Evolutionary conservation across 768 basidiomycete species (phyloP).

Genomic region (Boletus pseudopeckii): DNA sequence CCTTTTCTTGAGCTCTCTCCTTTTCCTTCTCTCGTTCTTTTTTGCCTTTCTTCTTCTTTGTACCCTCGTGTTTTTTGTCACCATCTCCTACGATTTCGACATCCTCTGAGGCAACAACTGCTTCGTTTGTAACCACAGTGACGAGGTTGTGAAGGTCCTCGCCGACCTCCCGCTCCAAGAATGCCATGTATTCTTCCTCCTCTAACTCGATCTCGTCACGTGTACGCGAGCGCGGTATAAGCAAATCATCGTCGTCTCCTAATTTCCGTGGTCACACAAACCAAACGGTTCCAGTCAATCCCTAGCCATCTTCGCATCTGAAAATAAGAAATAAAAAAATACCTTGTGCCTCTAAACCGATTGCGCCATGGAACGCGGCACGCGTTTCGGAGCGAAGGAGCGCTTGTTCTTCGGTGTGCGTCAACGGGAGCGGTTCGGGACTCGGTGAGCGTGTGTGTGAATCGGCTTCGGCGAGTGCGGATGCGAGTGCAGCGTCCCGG

Average conservation of each 20-base stretch:
- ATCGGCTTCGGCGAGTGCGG: constrained; percentile 46
- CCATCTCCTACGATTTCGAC: constrained; percentile 28
- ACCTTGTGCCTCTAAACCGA: constrained; percentile 17
- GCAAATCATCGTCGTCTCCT: constrained; percentile 61
- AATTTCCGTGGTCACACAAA: constrained; percentile 8
- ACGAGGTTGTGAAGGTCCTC: constrained; percentile 68
- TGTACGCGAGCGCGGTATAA: constrained; percentile 73
- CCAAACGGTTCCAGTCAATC: background rate
- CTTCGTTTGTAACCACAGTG: constrained; percentile 39
- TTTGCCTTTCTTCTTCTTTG: constrained; percentile 35
- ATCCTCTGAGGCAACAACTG: constrained; percentile 19
- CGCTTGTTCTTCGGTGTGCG: constrained; percentile 77
- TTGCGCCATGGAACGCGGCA: constrained; percentile 66
- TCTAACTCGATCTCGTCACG: constrained; percentile 74
- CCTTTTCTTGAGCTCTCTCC: constrained; percentile 15
- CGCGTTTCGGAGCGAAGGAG: constrained; percentile 78
- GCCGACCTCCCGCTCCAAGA: constrained; percentile 80
- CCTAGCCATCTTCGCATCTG: background rate
- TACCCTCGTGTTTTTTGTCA: constrained; percentile 26
- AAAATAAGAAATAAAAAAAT: background rate
- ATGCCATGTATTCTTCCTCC: constrained; percentile 82
- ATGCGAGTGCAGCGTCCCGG: constrained; percentile 67
- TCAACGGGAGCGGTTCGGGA: constrained; percentile 46
- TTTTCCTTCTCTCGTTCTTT: constrained; percentile 33
- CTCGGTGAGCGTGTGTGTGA: constrained; percentile 58